Evolutionary conservation across 2,329 filamentous ascomycete species (phyloP), one percentile per base, ranked within the genome.

Genomic region (Aspergillus sp.): DNA sequence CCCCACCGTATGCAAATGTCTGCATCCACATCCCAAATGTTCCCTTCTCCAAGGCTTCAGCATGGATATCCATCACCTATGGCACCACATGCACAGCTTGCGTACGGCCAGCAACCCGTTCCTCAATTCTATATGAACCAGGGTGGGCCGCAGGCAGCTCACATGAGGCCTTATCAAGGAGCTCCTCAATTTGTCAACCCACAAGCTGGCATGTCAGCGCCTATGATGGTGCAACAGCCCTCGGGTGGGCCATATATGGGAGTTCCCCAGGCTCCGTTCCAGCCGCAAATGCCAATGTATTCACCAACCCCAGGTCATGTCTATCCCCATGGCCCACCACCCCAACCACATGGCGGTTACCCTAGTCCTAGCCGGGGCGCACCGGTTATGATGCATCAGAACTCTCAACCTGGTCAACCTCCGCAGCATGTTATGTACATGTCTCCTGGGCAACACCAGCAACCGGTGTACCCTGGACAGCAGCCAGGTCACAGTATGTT

Each of bases 331-430:
- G 76, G 74, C 19, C 75, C 80, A 61, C 77, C 78, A 40, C 77
- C 78, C 41, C 79, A 82, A 56, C 79, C 80, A 55, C 85, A 88
- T 19, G 90, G 85, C 44, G 91, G 91, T 15, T 96, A 90, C 69
- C 90, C 91, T n/a, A 97, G 93, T 71, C 93, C 93, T 1, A 87
- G 91, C 56, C 86, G 92, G 48, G 87, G 88, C 19, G 91, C 95
- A 12, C 88, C 91, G 2, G 91, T 96, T 87, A 98, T 98, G 93
- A 90, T 88, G 68, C 93, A 93, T 64, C 91, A 96, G 77, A 91
- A 91, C 55, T 97, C 93, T 27, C 93, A 97, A 69, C 93, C 96
- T 73, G 92, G 93, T 41, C 91, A 96, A 71, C 81, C 81, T 56
- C 80, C 81, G 48, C 79, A 86, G 79, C 68, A 85, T 81, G 77